Base-by-base conservation (phyloP, 768 basidiomycete genomes). In the Leccinum incarnatum region DNA sequence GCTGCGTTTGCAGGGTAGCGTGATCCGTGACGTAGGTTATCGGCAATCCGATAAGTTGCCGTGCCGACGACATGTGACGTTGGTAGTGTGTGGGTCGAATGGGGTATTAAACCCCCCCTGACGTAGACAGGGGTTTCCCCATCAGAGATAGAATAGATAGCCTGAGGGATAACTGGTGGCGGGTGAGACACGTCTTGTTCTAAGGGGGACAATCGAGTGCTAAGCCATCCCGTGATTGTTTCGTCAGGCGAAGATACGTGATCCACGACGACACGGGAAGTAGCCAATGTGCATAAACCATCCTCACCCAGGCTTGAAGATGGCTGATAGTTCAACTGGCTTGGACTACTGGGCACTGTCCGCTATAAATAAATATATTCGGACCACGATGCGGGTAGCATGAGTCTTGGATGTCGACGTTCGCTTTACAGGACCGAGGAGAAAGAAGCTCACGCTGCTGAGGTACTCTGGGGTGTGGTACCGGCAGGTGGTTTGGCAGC, bases 391-490 rank as follows among this genome's bases (percentile, higher is more conserved):
- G 4, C 32, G 5, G 11, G 11, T 32, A 11, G 4, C 0, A 4
- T 32, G 10, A 25, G 25, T 25, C 25, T 25, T 25, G 25, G 25
- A 25, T 1, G 25, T 23, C 23, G 23, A 23, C 23, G 23, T 23
- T 23, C 23, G 23, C 23, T 3, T 23, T 23, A 23, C 23, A 23
- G 23, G 23, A 25, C 25, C 25, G 25, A 25, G 25, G 25, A 25
- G 25, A 29, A 57, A 36, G 15, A 29, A n/a, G 49, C 85, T 65
- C 66, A 92, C 91, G 53, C 69, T 77, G 57, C 84, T 81, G 29
- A 91, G 82, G 67, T 93, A 91, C 54, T 91, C 88, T 32, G 89
- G 79, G 11, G 83, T 78, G 75, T 92, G 93, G 67, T 93, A 93
- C 88, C 88, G 93, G 23, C 23, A 23, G 1, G 86, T 80, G 51